Evolutionary conservation across 768 basidiomycete genomes (phyloP), one percentile per base, ranked within the genome.

Genomic region (Suillus alpinus): DNA sequence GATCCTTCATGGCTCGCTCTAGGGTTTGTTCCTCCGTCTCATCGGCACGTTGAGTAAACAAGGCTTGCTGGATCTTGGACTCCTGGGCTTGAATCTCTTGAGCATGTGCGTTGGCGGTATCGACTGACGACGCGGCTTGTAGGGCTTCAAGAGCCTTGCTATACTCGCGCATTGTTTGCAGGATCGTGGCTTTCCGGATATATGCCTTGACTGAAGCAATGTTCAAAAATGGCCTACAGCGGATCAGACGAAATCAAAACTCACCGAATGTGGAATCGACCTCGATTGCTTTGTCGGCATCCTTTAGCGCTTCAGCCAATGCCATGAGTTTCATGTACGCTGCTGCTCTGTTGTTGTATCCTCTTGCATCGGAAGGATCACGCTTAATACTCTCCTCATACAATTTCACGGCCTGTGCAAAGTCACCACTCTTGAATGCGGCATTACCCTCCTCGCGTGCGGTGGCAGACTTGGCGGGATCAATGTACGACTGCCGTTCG

Each of bases 331-430:
- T 98, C 77, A 90, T 93, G 78, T 97, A 98, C 26, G 94, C 95
- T 32, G 94, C 90, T n/a, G 97, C 94, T 53, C 97, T 89, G 79
- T 99, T 99, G 75, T 96, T 98, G 80, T 98, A 99, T 9, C 92
- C 95, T 65, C 89, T 83, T 14, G 96, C 84, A 71, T 99, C 97
- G 40, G 76, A 73, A 44, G 97, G 96, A 68, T 93, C 88, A 55
- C 97, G 89, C 79, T 98, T 98, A 82, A 98, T 97, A 63, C 94
- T 91, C 77, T 99, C 97, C 40, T 91, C 84, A 78, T 99, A 99
- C 41, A 83, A 80, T 78, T 92, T 94, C 66, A 99, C 95, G 0
- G 96, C 91, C 12, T 83, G 86, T 12, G 87, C 95, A 75, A 95
- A 99, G 74, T 96, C 88, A 20, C 94, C 96, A 2, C 76, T 81